phyloP scores from a whole-genome alignment of 805 yeast genomes.

The Candida mattraensis region DNA sequence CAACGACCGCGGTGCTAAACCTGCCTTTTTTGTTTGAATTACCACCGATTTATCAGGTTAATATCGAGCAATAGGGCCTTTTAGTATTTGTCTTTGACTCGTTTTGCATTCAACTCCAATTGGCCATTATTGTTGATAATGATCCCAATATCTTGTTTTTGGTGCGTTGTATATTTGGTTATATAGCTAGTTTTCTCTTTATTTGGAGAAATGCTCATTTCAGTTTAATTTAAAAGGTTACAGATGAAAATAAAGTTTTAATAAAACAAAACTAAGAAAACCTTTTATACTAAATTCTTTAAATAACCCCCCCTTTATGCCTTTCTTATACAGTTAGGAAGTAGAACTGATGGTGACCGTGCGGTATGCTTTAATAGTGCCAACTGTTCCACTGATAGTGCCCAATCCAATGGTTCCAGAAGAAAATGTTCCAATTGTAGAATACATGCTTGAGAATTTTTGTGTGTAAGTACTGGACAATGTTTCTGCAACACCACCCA shows the following conservation, averaged over 20 bases:
- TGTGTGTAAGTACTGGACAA: constrained; percentile 52
- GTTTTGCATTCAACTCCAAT: constrained; percentile 9
- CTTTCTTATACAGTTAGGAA: neutral
- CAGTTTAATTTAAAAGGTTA: too few relatives aligned
- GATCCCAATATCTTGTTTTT: constrained; percentile 12
- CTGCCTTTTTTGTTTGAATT: constrained; percentile 21
- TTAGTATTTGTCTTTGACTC: too few relatives aligned
- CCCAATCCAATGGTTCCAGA: constrained; percentile 82
- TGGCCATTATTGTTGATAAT: constrained; percentile 1
- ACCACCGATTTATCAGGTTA: neutral
- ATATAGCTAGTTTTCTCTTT: too few relatives aligned
- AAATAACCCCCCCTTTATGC: too few relatives aligned
- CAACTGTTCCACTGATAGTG: constrained; percentile 63
- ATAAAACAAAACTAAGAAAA: constrained; percentile 5
- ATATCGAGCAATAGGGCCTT: constrained; percentile 2
- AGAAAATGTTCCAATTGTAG: constrained; percentile 44
- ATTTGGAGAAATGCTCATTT: constrained; percentile 12
- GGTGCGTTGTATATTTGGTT: constrained; percentile 11
- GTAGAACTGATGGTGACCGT: constrained; percentile 37
- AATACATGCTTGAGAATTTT: constrained; percentile 43
- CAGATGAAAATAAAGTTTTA: neutral
- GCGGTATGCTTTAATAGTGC: constrained; percentile 49
- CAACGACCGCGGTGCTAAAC: constrained; percentile 31
- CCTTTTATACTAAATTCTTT: neutral
- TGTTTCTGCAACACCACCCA: constrained; percentile 53